Percentiles rank a stretch among this genome's conserved stretches.
phyloP scores from a whole-genome alignment of 148 eudicot genomes.

The Rhododendron molle region DNA sequence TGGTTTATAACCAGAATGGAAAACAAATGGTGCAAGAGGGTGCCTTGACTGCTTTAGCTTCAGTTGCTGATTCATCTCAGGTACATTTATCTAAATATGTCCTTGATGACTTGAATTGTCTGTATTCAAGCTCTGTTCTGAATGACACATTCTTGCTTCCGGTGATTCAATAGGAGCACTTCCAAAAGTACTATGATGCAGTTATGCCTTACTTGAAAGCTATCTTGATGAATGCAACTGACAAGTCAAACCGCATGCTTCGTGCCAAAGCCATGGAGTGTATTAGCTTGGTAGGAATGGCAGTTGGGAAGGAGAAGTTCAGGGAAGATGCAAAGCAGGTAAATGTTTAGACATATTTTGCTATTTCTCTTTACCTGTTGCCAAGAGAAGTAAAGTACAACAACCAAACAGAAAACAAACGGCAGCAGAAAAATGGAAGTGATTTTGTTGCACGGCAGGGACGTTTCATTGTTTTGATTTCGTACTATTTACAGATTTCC shows the following conservation, averaged over 20 bases:
- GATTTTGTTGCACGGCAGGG: not conserved
- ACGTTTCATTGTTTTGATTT: not conserved
- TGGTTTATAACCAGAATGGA: constrained; percentile 52
- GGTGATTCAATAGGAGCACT: constrained; percentile 61
- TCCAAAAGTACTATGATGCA: constrained; percentile 87
- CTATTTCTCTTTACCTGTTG: not conserved
- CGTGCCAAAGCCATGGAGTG: constrained; percentile 99
- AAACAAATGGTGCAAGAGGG: constrained; percentile 99
- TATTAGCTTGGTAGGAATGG: constrained; percentile 97
- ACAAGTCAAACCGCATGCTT: constrained; percentile 88
- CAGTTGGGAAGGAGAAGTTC: constrained; percentile 99
- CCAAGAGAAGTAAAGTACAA: not conserved
- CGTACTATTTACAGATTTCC: not conserved
- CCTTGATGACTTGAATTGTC: not conserved
- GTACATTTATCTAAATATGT: constrained; percentile 19
- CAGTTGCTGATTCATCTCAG: constrained; percentile 97
- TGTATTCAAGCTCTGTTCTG: not conserved
- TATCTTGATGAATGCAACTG: constrained; percentile 79
- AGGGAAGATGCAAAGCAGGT: constrained; percentile 99
- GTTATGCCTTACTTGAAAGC: constrained; percentile 94
- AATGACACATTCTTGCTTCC: constrained; percentile 6
- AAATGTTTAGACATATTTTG: not conserved
- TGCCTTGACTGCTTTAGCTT: constrained; percentile 92
- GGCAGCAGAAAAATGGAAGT: not conserved
- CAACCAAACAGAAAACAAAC: not conserved